Evolutionary conservation across 371 early-diverging fungal species (phyloP), one percentile per base, ranked within the genome.

Genomic region (Basidiobolus meristosporus): DNA sequence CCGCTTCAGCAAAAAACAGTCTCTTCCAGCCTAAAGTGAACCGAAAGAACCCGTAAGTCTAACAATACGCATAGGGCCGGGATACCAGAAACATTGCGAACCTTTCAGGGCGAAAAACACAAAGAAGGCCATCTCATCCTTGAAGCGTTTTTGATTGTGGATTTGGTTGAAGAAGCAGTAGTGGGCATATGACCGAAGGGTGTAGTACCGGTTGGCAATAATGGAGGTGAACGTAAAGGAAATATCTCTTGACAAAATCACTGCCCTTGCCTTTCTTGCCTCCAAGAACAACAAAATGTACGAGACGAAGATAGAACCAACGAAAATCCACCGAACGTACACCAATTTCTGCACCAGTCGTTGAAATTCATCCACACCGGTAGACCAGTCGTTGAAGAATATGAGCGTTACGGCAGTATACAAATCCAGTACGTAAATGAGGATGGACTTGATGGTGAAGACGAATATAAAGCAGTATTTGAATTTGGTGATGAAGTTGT

Each of bases 21-120:
- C 80, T 68, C 52, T 83, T 86, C 87, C 90, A 86, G 33, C 76
- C 75, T 70, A 44, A 29, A 19, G 43, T 4, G 9, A 11, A 22
- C 11, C 17, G 16, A n/a, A 18, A 31, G 35, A 16, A 17, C 21
- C 16, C 38, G 20, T 16, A 34, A 16, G 18, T 34, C n/a, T 16
- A 18, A 7, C 14, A 16, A 7, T 4, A 14, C n/a, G 34, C 5
- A 23, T 12, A 18, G 16, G 43, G 30, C 17, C 34, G 35, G 34
- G 9, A 31, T 6, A 36, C 17, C 23, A 29, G 20, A 14, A 36
- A 20, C 16, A 10, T 16, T 31, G n/a, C 23, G 18, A 34, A 71
- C 81, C 77, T 60, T 81, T 77, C 41, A 85, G 67, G 9, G 69
- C 62, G 53, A 82, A 86, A 54, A 81, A 89, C n/a, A 83, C 80